These are phyloP conservation scores for Trichaptum fuscoviolaceum DNA, from an alignment of 768 basidiomycete species.

Conservation along the genomic window DNA sequence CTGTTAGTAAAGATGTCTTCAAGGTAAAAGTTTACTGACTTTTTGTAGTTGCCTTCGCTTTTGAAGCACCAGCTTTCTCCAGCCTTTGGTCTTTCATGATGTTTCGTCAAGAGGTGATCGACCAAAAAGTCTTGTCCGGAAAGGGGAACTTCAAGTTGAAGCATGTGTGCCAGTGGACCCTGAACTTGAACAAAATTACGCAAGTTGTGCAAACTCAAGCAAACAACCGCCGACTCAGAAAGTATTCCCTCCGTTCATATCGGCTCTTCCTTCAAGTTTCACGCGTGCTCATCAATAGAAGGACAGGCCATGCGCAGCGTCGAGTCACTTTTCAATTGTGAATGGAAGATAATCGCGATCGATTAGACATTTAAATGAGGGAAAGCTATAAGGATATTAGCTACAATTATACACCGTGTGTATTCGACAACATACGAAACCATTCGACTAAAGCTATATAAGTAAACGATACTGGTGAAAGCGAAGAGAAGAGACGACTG, in stretches of 20 bases:
- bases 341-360: no score
- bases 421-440: not conserved
- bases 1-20: no score
- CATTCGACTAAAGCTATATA: not conserved
- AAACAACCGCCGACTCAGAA: no score
- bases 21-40: no score
- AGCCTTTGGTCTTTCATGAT: not conserved
- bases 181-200: no score
- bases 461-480: not conserved
- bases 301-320: no score
- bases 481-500: not conserved
- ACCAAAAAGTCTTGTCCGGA: not conserved
- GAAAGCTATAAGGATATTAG: not conserved
- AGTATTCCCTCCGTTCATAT: not conserved
- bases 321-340: no score
- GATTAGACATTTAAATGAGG: not conserved
- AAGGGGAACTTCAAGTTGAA: no score
- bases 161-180: no score
- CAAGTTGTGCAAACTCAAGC: no score
- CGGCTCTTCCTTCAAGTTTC: not conserved
- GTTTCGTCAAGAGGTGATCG: not conserved
- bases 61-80: not conserved
- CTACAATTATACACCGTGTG: conserved; percentile 1
- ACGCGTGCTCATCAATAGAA: not conserved
- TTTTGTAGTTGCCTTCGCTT: no score